Evolutionary conservation across 768 basidiomycete species (phyloP).

Genomic region (Erythrobasidium yunnanense): DNA sequence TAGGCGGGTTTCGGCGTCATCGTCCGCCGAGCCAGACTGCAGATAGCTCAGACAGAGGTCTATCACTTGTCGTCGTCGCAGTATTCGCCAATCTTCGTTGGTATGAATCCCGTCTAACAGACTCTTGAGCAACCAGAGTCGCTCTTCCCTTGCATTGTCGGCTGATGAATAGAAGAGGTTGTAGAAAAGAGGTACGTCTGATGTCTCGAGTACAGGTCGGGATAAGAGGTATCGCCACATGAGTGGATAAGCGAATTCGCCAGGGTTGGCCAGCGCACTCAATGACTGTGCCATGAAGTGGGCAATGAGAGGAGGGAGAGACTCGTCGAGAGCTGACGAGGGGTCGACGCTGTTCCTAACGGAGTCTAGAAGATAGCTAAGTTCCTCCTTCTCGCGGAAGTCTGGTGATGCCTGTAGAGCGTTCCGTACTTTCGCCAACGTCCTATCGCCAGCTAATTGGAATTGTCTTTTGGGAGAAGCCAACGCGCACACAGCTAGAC

Average conservation of each 20-base stretch:
- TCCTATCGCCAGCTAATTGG: slow-evolving; percentile 54
- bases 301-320: slow-evolving; percentile 62
- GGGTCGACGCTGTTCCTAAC: slow-evolving; percentile 29
- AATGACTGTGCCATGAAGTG: slow-evolving; percentile 74
- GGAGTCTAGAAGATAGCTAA: slow-evolving; percentile 33
- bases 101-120: slow-evolving; percentile 31
- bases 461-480: slow-evolving; percentile 56
- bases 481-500: slow-evolving; percentile 60
- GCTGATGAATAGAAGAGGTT: slow-evolving; percentile 56
- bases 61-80: slow-evolving; percentile 34
- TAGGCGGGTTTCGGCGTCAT: slow-evolving; percentile 27
- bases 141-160: slow-evolving; percentile 31
- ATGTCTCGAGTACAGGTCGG: slow-evolving; percentile 64
- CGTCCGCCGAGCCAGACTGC: slow-evolving; percentile 24
- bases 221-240: slow-evolving; percentile 81
- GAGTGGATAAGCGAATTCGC: slow-evolving; percentile 74
- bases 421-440: slow-evolving; percentile 55
- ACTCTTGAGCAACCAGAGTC: slow-evolving; percentile 33
- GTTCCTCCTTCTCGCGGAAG: slow-evolving; percentile 36
- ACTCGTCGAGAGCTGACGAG: slow-evolving; percentile 40
- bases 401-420: slow-evolving; percentile 50
- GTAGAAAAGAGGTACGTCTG: slow-evolving; percentile 84
- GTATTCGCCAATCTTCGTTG: slow-evolving; percentile 34
- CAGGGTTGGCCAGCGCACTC: slow-evolving; percentile 71
- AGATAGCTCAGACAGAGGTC: slow-evolving; percentile 35